phyloP scores from a whole-genome alignment of 2,329 filamentous ascomycete genomes.

The Drechslerella dactyloides region DNA sequence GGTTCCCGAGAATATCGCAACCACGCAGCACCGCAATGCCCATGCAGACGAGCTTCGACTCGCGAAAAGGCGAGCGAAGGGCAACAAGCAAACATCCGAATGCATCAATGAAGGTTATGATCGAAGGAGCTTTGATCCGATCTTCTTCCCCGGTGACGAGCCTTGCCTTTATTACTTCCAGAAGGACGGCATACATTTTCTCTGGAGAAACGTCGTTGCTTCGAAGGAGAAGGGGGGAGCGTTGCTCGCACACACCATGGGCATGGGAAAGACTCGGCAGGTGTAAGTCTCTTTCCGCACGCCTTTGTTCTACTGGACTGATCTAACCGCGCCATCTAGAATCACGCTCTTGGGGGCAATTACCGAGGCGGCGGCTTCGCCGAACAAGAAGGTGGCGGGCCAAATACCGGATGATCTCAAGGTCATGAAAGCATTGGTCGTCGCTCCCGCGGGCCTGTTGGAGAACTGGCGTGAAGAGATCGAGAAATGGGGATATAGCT shows the following conservation, averaged over 20 bases:
- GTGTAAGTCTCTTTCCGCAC: conserved; percentile 61
- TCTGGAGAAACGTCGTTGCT: conserved; percentile 80
- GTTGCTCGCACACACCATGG: conserved; percentile 68
- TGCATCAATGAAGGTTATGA: conserved; percentile 51
- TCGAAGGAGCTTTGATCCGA: conserved; percentile 36
- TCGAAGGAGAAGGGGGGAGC: conserved; percentile 50
- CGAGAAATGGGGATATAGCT: conserved; percentile 64
- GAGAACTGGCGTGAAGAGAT: conserved; percentile 86
- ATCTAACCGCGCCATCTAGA: conserved; percentile 54
- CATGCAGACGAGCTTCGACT: not conserved
- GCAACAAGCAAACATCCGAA: conserved; percentile 48
- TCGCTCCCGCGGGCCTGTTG: conserved; percentile 77
- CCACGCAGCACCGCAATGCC: not conserved
- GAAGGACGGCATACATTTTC: conserved; percentile 78
- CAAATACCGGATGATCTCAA: conserved; percentile 74
- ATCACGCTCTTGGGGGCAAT: conserved; percentile 82
- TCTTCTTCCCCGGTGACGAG: conserved; percentile 48
- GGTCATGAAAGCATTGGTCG: conserved; percentile 69
- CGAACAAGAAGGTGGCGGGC: conserved; percentile 64
- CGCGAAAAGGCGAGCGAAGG: not conserved
- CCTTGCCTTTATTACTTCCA: conserved; percentile 74
- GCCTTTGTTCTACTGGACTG: not conserved
- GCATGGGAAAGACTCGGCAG: conserved; percentile 91
- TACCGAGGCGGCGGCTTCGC: conserved; percentile 68
- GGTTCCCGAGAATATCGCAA: not conserved